Evolutionary conservation across 2,329 filamentous ascomycete genomes (phyloP).

Genomic region (Zalaria sp.): DNA sequence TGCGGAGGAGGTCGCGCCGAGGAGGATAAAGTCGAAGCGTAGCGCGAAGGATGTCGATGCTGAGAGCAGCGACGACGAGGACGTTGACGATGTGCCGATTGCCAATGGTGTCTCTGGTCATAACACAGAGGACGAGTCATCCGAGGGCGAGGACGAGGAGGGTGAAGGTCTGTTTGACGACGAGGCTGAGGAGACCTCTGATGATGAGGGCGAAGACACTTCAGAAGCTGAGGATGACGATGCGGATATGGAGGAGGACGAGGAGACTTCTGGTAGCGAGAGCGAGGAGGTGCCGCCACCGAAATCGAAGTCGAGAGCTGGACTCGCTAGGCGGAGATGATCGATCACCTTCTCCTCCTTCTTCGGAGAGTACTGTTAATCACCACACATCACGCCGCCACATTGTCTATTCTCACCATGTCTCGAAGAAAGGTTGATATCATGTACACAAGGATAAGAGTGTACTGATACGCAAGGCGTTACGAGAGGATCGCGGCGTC

Average conservation of each 20-base stretch:
- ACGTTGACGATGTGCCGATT: slow-evolving; percentile 7
- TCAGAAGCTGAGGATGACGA: slow-evolving; percentile 31
- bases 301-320: slow-evolving; percentile 6
- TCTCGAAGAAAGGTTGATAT: slow-evolving; percentile 5
- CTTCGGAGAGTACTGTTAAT: slow-evolving; percentile 3
- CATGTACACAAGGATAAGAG: slow-evolving; percentile 18
- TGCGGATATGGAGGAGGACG: slow-evolving; percentile 15
- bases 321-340: slow-evolving; percentile 12
- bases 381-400: not conserved
- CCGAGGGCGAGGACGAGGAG: slow-evolving; percentile 11
- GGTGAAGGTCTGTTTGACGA: slow-evolving; percentile 33
- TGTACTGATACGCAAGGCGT: slow-evolving; percentile 10
- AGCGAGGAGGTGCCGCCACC: slow-evolving; percentile 7
- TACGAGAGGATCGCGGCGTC: not conserved
- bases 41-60: slow-evolving; percentile 17
- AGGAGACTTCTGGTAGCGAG: slow-evolving; percentile 8
- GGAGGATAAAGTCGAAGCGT: not conserved
- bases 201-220: slow-evolving; percentile 31
- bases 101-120: slow-evolving; percentile 8
- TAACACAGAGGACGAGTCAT: slow-evolving; percentile 8
- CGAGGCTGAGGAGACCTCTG: slow-evolving; percentile 35
- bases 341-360: slow-evolving; percentile 4
- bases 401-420: not conserved
- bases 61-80: slow-evolving; percentile 6
- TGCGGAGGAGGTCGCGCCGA: slow-evolving; percentile 28